Evolutionary conservation across 257 asterid species (phyloP), one percentile per base, ranked within the genome.

Genomic region (Solanum stenotomum): DNA sequence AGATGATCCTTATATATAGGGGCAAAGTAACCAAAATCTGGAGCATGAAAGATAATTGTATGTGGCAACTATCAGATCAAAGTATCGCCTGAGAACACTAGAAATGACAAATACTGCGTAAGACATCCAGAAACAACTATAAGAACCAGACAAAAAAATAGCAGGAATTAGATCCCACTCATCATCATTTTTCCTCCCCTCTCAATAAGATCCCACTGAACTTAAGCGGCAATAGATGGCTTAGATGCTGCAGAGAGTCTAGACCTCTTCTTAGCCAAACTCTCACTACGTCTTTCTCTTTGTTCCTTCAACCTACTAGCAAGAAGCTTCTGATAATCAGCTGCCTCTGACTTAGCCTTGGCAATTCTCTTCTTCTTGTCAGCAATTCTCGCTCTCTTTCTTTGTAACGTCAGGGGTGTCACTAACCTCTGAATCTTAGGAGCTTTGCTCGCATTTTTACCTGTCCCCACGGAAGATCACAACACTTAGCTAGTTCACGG

Each of bases 361-460:
- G 86, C 86, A 20, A 82, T 82, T 82, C 86, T 82, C 86, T 82
- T 82, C 86, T 82, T 82, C 86, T 82, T 82, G 70, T 82, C 86
- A 1, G 86, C 86, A 31, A 82, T 49, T 16, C 86, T 82, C 3
- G 86, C 86, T 49, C 86, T 82, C 86, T 82, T 82, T 82, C 86
- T 49, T 82, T 82, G 86, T 27, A 82, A 82, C 0, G 86, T 82
- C 86, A 82, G 0, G 70, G 86, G 86, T 49, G 86, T 82, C 86
- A 82, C 86, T 31, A 82, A 82, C 71, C 86, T 82, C 68, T 82
- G 86, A 82, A 82, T 82, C 44, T 82, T 82, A 49, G 86, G 86
- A 31, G 86, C 86, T 31, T 82, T 82, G 86, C 86, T 82, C 0
- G 70, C 86, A 22, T 82, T 82, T 82, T 82, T 82, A 13, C 86